A percentile compares a stretch with the other conserved stretches of the same genome.
Conservation (phyloP, 306 rosid genomes). For the Begonia masoniana region DNA sequence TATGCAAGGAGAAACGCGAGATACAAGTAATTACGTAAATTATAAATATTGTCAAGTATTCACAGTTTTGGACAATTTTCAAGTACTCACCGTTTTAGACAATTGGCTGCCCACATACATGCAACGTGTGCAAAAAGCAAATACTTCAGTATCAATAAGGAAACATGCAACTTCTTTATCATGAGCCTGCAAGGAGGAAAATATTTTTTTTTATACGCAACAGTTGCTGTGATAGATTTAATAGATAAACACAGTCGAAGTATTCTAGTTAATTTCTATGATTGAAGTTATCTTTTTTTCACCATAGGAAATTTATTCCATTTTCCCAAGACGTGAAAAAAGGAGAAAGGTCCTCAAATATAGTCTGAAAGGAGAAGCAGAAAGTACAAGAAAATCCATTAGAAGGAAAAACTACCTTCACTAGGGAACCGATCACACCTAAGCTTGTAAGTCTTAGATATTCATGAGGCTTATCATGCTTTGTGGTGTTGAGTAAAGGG, state of each 20-base stretch:
- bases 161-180: conserved; percentile 9
- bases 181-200: conserved; percentile 8
- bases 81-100: conserved; percentile 24
- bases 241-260: too few species aligned
- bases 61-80: background rate
- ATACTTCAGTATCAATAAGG: conserved; percentile 17
- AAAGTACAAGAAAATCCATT: background rate
- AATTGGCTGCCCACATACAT: conserved; percentile 19
- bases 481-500: conserved; percentile 24
- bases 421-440: conserved; percentile 32
- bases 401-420: conserved; percentile 21
- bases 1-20: too few species aligned
- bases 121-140: conserved; percentile 20
- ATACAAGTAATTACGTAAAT: background rate
- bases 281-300: too few species aligned
- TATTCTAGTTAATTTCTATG: too few species aligned
- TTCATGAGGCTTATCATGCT: conserved; percentile 19
- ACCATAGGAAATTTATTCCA: too few species aligned
- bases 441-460: conserved; percentile 30
- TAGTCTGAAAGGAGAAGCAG: too few species aligned
- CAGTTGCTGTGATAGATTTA: too few species aligned
- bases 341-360: too few species aligned
- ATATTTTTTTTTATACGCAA: too few species aligned
- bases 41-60: background rate
- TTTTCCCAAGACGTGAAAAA: too few species aligned